These are phyloP conservation scores for Peronosclerospora sorghi DNA, from an alignment of 352 stramenopile genomes.

Conservation along the genomic window DNA sequence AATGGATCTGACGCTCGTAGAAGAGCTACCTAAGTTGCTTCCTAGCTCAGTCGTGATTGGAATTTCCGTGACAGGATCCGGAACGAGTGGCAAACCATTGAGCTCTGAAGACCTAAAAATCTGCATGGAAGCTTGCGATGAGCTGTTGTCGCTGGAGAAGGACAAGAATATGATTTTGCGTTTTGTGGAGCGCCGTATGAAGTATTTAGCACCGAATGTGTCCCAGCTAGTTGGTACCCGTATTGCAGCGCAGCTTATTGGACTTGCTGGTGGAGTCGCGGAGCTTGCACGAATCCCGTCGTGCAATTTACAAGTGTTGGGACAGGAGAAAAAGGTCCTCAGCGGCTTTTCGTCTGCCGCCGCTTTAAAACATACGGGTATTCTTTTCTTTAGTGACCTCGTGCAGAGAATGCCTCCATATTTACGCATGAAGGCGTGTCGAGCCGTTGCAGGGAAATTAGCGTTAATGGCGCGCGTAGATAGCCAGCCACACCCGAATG, in stretches of 20 bases:
- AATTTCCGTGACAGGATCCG: slow-evolving; percentile 89
- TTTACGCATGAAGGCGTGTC: slow-evolving; percentile 90
- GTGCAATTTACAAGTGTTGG: slow-evolving; percentile 96
- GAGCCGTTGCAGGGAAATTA: slow-evolving; percentile 85
- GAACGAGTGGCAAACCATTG: slow-evolving; percentile 82
- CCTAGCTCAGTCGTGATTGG: slow-evolving; percentile 90
- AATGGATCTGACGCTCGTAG: slow-evolving; percentile 87
- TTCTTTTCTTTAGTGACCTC: slow-evolving; percentile 91
- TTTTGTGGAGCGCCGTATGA: slow-evolving; percentile 91
- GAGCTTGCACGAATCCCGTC: slow-evolving; percentile 91
- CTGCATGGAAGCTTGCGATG: slow-evolving; percentile 69
- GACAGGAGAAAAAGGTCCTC: slow-evolving; percentile 89
- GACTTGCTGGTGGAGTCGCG: slow-evolving; percentile 89
- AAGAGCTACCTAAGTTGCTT: slow-evolving; percentile 83
- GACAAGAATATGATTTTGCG: slow-evolving; percentile 83
- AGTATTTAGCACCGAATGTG: slow-evolving; percentile 87
- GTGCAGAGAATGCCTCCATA: slow-evolving; percentile 85
- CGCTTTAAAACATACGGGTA: slow-evolving; percentile 86
- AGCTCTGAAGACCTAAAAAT: slow-evolving; percentile 48
- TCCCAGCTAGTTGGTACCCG: slow-evolving; percentile 90
- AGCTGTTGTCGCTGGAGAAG: slow-evolving; percentile 80
- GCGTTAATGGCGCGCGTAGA: slow-evolving; percentile 90
- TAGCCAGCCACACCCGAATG: slow-evolving; percentile 75
- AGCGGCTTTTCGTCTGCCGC: slow-evolving; percentile 81
- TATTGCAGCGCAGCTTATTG: slow-evolving; percentile 91